Evolutionary conservation across 2,329 filamentous ascomycete genomes (phyloP).

Genomic region (Botrytis hyacinthi): DNA sequence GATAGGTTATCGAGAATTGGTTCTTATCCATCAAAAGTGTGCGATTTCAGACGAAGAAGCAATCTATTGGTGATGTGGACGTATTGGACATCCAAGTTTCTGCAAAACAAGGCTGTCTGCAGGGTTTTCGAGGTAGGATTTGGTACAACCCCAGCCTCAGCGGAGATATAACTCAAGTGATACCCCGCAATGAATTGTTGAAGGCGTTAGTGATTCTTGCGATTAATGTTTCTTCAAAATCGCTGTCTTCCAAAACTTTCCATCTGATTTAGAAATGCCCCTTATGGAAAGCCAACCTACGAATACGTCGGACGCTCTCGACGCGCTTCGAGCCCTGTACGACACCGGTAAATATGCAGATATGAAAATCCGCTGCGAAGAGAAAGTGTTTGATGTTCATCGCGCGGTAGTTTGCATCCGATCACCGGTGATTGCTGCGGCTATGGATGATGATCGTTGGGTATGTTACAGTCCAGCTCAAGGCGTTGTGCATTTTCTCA

Average conservation of each 20-base stretch:
- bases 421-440: constrained; percentile 28
- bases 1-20: neutral
- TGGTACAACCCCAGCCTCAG: neutral
- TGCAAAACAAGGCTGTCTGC: neutral
- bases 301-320: constrained; percentile 2
- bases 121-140: neutral
- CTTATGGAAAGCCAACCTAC: neutral
- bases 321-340: constrained; percentile 13
- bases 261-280: neutral
- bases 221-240: neutral
- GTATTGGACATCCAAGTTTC: neutral
- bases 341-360: constrained; percentile 26
- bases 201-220: neutral
- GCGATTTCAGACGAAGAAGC: neutral
- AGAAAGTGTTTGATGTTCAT: constrained; percentile 25
- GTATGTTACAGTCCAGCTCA: constrained; percentile 17
- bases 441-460: constrained; percentile 25
- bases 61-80: neutral
- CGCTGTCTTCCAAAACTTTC: neutral
- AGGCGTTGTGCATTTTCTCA: neutral
- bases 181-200: neutral
- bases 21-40: neutral
- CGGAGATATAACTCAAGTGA: neutral
- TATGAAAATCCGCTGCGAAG: constrained; percentile 27
- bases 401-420: constrained; percentile 26